Conservation (phyloP, 768 basidiomycete species). For the Collybiopsis confluens region DNA sequence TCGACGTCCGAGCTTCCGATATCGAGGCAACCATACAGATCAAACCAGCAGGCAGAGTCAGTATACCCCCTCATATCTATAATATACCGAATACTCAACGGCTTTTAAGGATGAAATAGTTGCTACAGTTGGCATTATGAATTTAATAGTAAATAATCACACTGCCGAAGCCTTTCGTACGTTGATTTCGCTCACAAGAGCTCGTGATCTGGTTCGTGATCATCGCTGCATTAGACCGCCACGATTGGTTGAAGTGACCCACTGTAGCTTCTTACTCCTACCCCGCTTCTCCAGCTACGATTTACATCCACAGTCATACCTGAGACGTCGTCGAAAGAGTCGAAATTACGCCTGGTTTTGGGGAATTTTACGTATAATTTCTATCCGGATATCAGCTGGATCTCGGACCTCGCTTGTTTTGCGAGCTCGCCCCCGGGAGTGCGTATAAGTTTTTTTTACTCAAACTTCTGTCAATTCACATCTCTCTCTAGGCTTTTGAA, state of each 20-base stretch:
- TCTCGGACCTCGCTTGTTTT: constrained; percentile 57
- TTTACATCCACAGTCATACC: constrained; percentile 62
- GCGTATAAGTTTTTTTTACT: constrained; percentile 25
- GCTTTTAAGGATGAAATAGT: constrained; percentile 64
- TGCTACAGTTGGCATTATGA: constrained; percentile 58
- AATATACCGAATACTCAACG: constrained; percentile 9
- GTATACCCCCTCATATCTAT: constrained; percentile 6
- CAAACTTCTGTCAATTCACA: neutral
- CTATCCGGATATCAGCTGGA: constrained; percentile 59
- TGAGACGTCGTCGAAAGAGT: constrained; percentile 71
- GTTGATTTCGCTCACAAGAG: constrained; percentile 53
- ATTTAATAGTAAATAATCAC: constrained; percentile 52
- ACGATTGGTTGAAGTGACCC: constrained; percentile 4
- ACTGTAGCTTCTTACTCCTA: constrained; percentile 40
- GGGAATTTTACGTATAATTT: constrained; percentile 61
- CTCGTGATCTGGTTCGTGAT: constrained; percentile 53
- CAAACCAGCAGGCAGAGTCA: constrained; percentile 68
- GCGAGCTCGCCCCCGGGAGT: constrained; percentile 86
- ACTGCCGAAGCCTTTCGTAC: constrained; percentile 28
- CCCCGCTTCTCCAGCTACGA: constrained; percentile 56
- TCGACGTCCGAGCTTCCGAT: constrained; percentile 60
- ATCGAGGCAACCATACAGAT: constrained; percentile 60
- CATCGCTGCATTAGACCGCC: neutral
- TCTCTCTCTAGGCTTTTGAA: constrained; percentile 69
- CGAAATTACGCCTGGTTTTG: constrained; percentile 59